Conservation (phyloP, 2,329 filamentous ascomycete genomes). For the Claviceps arundinis region DNA sequence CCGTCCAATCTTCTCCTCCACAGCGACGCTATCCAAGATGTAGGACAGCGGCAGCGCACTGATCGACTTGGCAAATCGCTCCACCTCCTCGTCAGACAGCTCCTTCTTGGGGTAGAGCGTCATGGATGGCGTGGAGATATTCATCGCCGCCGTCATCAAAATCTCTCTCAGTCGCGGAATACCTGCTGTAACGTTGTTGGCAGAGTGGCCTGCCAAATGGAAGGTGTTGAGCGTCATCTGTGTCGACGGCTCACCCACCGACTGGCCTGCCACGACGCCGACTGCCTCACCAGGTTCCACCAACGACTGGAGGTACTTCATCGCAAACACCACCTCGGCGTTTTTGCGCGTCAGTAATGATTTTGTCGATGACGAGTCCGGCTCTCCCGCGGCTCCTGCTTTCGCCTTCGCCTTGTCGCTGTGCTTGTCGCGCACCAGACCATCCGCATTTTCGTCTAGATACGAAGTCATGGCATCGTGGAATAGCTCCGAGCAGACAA, state of each 20-base stretch:
- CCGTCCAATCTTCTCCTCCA: conserved; percentile 66
- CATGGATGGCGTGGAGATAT: conserved; percentile 86
- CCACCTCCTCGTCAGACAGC: conserved; percentile 52
- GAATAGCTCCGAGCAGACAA: conserved; percentile 83
- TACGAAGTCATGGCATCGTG: conserved; percentile 62
- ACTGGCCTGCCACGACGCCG: conserved; percentile 92
- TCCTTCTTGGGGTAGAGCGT: conserved; percentile 66
- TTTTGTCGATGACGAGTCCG: conserved; percentile 9
- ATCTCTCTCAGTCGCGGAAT: conserved; percentile 96
- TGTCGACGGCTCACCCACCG: conserved; percentile 90
- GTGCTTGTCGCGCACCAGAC: conserved; percentile 35
- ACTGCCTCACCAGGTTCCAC: conserved; percentile 94
- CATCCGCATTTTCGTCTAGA: conserved; percentile 60
- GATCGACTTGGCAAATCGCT: conserved; percentile 83
- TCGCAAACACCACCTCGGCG: conserved; percentile 72
- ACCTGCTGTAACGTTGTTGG: conserved; percentile 97
- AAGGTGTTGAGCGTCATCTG: conserved; percentile 99
- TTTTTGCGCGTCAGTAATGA: conserved; percentile 50
- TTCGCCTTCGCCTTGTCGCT: conserved; percentile 18
- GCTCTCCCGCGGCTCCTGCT: neutral
- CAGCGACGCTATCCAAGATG: conserved; percentile 66
- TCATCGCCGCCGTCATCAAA: conserved; percentile 86
- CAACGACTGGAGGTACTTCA: conserved; percentile 85
- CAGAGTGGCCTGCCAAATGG: conserved; percentile 95
- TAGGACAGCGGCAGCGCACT: conserved; percentile 74